Base-by-base conservation (phyloP, 805 yeast genomes). In the Ogataea henricii region DNA sequence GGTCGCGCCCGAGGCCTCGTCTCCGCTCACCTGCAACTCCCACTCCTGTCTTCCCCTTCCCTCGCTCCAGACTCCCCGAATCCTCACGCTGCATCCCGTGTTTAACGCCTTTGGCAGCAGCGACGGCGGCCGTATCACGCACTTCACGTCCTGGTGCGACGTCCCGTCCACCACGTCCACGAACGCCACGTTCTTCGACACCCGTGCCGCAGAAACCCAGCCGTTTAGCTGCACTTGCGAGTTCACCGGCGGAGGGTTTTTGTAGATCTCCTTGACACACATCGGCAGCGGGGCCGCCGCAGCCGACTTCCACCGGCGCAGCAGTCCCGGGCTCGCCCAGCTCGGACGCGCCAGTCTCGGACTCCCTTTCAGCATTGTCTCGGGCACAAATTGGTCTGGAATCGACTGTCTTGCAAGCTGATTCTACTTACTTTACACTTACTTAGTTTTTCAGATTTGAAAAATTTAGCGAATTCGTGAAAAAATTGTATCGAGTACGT, bases 111-210 rank as follows among this genome's bases (percentile, higher is more conserved):
- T 53, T 44, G 64, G 68, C 16, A 67, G 35, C 46, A 59, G 48
- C 4, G 64, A 56, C 6, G 69, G 69, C 12, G 72, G 72, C 2
- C 74, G 65, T 3, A 83, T 66, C 0, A 83, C 81, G 47, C 89
- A 77, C 58, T 77, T 79, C 48, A 91, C 61, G 13, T 77, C 73
- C 23, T 69, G 52, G 26, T 75, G 68, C 1, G 79, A 69, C 0
- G 94, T 76, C 0, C 98, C 98, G 63, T 94, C 98, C 2, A 77
- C 68, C 9, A 94, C 54, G 58, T 89, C 96, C 3, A 90, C 69
- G 65, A 94, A 94, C 0, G 89, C 86, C 3, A 87, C 74, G 45
- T 83, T 85, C 61, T 90, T 90, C 62, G 89, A 77, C 7, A 75
- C 65, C 42, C 97, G 76, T 1, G 89, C 78, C 0, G 90, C 77